Evolutionary conservation across 139 green algal species (phyloP).

Genomic region (Tetradesmus lagerheimii): DNA sequence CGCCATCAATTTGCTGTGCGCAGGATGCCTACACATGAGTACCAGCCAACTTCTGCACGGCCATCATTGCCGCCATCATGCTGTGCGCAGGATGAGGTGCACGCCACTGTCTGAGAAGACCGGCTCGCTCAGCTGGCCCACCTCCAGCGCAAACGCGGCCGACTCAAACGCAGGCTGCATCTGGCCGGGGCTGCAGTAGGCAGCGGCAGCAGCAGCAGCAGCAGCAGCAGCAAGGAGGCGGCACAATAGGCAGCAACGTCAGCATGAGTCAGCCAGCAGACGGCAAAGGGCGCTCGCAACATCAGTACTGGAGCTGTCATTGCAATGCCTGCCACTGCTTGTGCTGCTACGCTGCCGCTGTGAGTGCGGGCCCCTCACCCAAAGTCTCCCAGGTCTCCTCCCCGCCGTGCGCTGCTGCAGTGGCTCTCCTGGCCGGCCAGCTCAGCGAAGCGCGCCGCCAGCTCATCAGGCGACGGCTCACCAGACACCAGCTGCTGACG

Average conservation of each 20-base stretch:
- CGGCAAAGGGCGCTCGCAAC: too few species aligned
- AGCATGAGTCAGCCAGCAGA: background rate
- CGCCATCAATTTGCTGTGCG: slow-evolving; percentile 66
- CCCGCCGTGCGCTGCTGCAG: slow-evolving; percentile 83
- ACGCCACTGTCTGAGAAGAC: slow-evolving; percentile 86
- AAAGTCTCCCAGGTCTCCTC: slow-evolving; percentile 91
- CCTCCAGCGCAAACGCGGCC: slow-evolving; percentile 69
- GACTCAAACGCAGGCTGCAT: slow-evolving; percentile 94
- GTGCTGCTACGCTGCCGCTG: too few species aligned
- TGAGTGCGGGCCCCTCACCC: slow-evolving; percentile 69
- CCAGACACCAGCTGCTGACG: slow-evolving; percentile 68
- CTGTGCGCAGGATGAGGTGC: slow-evolving; percentile 88
- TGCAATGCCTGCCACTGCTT: background rate
- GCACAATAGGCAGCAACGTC: background rate
- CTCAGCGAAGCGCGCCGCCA: slow-evolving; percentile 79
- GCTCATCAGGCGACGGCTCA: slow-evolving; percentile 69
- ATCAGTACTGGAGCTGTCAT: background rate
- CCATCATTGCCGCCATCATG: slow-evolving; percentile 43
- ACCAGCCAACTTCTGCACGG: too few species aligned
- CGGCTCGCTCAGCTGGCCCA: slow-evolving; percentile 80
- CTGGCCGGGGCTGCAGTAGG: slow-evolving; percentile 68
- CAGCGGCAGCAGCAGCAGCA: slow-evolving; percentile 15
- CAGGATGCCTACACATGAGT: slow-evolving; percentile 61
- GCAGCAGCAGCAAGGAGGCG: background rate
- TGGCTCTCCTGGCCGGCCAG: slow-evolving; percentile 84